A percentile compares a stretch with the other conserved stretches of the same genome.
These are phyloP conservation scores for Dionaea muscipula DNA, from an alignment of 179 eudicot genomes.

Conservation along the genomic window DNA sequence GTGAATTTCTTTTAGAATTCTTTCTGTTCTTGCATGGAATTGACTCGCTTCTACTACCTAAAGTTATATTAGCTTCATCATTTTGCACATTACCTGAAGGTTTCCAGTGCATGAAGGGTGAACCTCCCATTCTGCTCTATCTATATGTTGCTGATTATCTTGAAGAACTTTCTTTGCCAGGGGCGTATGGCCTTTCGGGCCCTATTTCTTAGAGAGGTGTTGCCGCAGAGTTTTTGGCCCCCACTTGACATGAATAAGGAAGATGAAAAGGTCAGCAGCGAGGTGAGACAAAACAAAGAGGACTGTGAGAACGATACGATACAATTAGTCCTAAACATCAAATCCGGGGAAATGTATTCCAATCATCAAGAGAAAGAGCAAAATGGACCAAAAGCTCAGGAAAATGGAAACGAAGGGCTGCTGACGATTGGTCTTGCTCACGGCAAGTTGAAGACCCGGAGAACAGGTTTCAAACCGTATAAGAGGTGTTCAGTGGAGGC, in stretches of 20 bases:
- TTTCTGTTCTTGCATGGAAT: too few relatives aligned
- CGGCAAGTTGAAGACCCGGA: slow-evolving; percentile 40
- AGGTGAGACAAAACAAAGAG: slow-evolving; percentile 14
- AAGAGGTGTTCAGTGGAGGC: slow-evolving; percentile 88
- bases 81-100: neutral
- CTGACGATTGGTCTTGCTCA: slow-evolving; percentile 28
- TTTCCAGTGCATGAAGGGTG: too few relatives aligned
- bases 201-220: slow-evolving; percentile 59
- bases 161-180: slow-evolving; percentile 32
- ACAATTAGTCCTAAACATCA: slow-evolving; percentile 45
- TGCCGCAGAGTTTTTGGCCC: slow-evolving; percentile 91
- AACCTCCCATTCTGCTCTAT: neutral
- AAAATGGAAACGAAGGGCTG: slow-evolving; percentile 23
- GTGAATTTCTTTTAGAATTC: too few relatives aligned
- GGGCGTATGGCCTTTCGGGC: slow-evolving; percentile 82
- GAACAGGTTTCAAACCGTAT: slow-evolving; percentile 92
- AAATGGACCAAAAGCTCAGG: slow-evolving; percentile 18
- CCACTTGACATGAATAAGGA: slow-evolving; percentile 20
- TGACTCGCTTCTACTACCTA: too few relatives aligned
- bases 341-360: slow-evolving; percentile 26
- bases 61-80: neutral
- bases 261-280: slow-evolving; percentile 16
- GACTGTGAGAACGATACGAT: slow-evolving; percentile 20
- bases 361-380: slow-evolving; percentile 23
- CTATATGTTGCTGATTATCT: neutral